Evolutionary conservation across 495 filamentous ascomycete species (phyloP).

Genomic region (Penicillium canariense): DNA sequence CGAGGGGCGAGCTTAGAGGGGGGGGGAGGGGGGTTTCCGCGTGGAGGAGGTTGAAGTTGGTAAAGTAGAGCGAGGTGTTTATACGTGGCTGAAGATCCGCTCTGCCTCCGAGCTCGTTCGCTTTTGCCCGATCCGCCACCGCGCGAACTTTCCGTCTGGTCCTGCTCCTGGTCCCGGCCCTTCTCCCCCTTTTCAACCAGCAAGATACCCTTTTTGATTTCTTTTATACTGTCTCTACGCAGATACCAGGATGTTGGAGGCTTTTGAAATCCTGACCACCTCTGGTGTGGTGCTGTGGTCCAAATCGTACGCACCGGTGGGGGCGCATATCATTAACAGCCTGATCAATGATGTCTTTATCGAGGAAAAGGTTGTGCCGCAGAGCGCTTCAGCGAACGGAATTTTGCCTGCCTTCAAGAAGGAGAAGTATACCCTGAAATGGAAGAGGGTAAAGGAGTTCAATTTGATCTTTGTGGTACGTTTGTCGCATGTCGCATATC

Average conservation of each 20-base stretch:
- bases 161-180: neutral
- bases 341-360: conserved; percentile 97
- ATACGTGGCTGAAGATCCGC: conserved; percentile 45
- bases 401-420: conserved; percentile 69
- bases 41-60: conserved; percentile 10
- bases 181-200: conserved; percentile 3
- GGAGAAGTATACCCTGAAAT: conserved; percentile 93
- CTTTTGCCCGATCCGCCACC: conserved; percentile 41
- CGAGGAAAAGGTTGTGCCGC: conserved; percentile 76
- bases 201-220: conserved; percentile 1
- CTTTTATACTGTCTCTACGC: neutral
- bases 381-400: conserved; percentile 27
- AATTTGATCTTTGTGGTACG: conserved; percentile 93
- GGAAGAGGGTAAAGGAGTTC: conserved; percentile 87
- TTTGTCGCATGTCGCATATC: conserved; percentile 16
- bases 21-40: neutral
- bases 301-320: conserved; percentile 75
- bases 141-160: conserved; percentile 19
- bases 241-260: conserved; percentile 70
- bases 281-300: conserved; percentile 98
- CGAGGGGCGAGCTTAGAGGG: conserved; percentile 6
- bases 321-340: conserved; percentile 81
- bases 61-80: conserved; percentile 25
- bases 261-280: conserved; percentile 92
- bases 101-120: conserved; percentile 28